Percentiles rank a stretch among this genome's conserved stretches.
phyloP scores from a whole-genome alignment of 2,329 filamentous ascomycete species.

The Colletotrichum sp. region DNA sequence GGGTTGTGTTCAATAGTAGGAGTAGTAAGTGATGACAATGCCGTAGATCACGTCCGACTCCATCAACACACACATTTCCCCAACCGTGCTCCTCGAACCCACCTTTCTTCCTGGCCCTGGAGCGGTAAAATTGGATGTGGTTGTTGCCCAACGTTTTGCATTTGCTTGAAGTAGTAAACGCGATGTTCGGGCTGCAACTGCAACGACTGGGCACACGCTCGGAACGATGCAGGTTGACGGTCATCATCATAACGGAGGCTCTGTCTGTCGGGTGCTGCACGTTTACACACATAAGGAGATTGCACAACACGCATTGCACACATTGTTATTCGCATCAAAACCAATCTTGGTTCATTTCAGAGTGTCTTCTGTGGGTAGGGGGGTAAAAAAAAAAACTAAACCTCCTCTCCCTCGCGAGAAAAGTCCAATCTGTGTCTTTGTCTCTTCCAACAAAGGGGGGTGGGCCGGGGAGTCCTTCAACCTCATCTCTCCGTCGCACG shows the following conservation, averaged over 20 bases:
- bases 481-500: neutral
- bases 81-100: neutral
- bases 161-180: neutral
- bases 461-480: neutral
- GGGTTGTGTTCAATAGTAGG: neutral
- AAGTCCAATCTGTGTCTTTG: conserved; percentile 18
- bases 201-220: neutral
- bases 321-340: neutral
- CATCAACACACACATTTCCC: neutral
- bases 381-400: neutral
- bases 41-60: neutral
- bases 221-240: neutral
- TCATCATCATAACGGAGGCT: neutral
- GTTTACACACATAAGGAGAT: neutral
- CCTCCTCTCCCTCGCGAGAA: conserved; percentile 1
- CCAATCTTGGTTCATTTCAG: neutral
- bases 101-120: neutral
- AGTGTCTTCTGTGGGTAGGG: neutral
- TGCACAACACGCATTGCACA: neutral
- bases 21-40: neutral
- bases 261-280: neutral
- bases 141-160: neutral
- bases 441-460: neutral
- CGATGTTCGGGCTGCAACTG: neutral
- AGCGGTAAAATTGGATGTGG: neutral